Conservation (phyloP, 1,139 yeast species). For the Arxiozyma telluris region DNA sequence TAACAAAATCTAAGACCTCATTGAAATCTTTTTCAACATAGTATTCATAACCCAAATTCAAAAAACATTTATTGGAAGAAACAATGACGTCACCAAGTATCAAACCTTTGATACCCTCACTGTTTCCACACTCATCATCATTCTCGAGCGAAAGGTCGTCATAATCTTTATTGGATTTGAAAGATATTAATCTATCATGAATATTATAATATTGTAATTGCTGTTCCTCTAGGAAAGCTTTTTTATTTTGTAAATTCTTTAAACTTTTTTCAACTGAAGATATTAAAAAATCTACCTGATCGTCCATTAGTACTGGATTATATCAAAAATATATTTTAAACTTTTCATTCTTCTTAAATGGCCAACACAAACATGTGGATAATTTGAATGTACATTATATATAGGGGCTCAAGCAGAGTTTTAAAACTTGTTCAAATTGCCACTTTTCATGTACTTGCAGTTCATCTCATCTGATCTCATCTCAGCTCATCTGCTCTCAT, state of each 20-base stretch:
- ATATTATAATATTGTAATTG: slow-evolving; percentile 27
- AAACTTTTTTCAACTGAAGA: slow-evolving; percentile 25
- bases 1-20: slow-evolving; percentile 42
- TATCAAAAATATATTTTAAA: no score
- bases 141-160: background rate
- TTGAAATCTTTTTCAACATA: slow-evolving; percentile 40
- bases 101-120: slow-evolving; percentile 22
- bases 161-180: slow-evolving; percentile 3
- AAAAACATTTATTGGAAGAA: slow-evolving; percentile 34
- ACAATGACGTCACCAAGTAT: slow-evolving; percentile 31
- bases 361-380: no score
- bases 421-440: background rate
- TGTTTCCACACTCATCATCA: slow-evolving; percentile 12
- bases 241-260: slow-evolving; percentile 23
- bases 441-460: background rate
- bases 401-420: no score
- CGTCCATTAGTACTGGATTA: slow-evolving; percentile 5
- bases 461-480: background rate
- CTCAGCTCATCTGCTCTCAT: no score
- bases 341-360: no score
- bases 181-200: slow-evolving; percentile 21
- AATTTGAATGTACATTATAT: no score
- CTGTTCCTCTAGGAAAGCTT: slow-evolving; percentile 26
- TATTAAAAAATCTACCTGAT: slow-evolving; percentile 7
- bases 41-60: slow-evolving; percentile 52